phyloP scores from a whole-genome alignment of 345 rosid species.

The Cardiospermum halicacabum region DNA sequence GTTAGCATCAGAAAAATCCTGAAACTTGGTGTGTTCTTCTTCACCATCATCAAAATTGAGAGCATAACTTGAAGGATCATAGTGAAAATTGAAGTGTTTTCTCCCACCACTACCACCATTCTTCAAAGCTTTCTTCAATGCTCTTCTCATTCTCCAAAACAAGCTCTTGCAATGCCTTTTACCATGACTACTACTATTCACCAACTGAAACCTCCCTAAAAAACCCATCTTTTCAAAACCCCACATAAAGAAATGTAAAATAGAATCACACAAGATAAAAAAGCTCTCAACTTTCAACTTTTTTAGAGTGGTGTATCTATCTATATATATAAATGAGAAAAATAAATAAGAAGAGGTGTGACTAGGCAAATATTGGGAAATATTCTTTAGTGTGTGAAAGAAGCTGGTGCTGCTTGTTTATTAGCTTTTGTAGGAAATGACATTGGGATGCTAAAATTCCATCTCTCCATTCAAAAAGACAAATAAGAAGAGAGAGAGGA shows the following conservation, averaged over 20 bases:
- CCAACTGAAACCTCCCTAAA: slow-evolving; percentile 25
- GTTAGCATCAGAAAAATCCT: slow-evolving; percentile 18
- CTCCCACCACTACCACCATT: slow-evolving; percentile 13
- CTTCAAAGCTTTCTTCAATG: slow-evolving; percentile 43
- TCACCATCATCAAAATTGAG: slow-evolving; percentile 73
- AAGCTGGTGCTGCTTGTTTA: slow-evolving; percentile 27
- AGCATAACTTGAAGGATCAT: slow-evolving; percentile 90
- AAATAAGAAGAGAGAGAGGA: slow-evolving; percentile 5
- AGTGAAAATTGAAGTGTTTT: slow-evolving; percentile 54
- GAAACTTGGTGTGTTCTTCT: slow-evolving; percentile 11
- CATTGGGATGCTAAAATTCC: slow-evolving; percentile 68
- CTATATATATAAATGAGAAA: not conserved
- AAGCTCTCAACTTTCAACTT: slow-evolving; percentile 1
- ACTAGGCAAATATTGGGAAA: slow-evolving; percentile 12
- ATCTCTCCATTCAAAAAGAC: slow-evolving; percentile 12
- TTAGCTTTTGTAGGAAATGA: slow-evolving; percentile 18
- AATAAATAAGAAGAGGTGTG: not conserved
- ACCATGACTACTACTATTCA: slow-evolving; percentile 24
- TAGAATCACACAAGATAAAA: not conserved
- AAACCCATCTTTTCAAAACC: slow-evolving; percentile 6
- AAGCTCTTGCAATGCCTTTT: slow-evolving; percentile 44
- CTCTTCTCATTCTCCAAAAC: slow-evolving; percentile 47
- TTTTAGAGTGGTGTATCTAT: no score
- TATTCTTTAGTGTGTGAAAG: slow-evolving; percentile 23
- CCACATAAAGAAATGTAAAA: not conserved